Base-by-base conservation (phyloP, 192 early-diverging fungal species). In the Thamnidium elegans region DNA sequence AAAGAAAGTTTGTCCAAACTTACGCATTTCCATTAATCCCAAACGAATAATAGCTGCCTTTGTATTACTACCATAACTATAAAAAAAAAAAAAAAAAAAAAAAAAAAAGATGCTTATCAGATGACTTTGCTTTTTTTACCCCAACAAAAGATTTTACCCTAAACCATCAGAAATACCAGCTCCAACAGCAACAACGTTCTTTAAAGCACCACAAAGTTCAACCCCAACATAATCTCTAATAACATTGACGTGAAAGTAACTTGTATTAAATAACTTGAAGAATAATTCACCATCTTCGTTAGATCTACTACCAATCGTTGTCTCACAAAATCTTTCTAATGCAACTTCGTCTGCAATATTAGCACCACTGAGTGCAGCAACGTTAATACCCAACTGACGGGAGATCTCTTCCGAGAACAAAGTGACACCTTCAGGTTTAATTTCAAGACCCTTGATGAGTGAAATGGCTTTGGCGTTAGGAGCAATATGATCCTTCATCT, bases 301-400 rank as follows among this genome's bases (percentile, higher is more conserved):
- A 8, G 83, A 79, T 31, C 70, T 63, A 70, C 84, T 93, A 19
- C 92, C 96, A 63, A 99, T 90, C 0, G 96, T 99, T 2, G 94
- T 89, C 71, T 99, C 96, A 71, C 91, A 94, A 77, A 95, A 96
- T 64, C 92, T 82, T 53, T 97, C 93, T 66, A 84, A 77, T 0
- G 94, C 95, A 45, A 99, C 90, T 67, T 96, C 96, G 65, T 86
- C 86, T 34, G 96, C 96, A 76, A 99, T 96, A 75, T 99, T 99
- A 54, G 96, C 96, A 55, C 96, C 96, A 78, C 89, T 93, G 46
- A 98, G 75, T 23, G 92, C 91, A 51, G 85, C 82, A 43, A 94
- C 86, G 48, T 58, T 47, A 34, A 96, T 85, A 48, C 78, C 75
- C 19, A 98, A 80, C 17, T 54, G 50, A 2, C 58, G 55, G 1